A percentile compares a stretch with the other conserved stretches of the same genome.
These are phyloP conservation scores for Arxiozyma slooffiae DNA, from an alignment of 1,139 yeast genomes.

Conservation along the genomic window DNA sequence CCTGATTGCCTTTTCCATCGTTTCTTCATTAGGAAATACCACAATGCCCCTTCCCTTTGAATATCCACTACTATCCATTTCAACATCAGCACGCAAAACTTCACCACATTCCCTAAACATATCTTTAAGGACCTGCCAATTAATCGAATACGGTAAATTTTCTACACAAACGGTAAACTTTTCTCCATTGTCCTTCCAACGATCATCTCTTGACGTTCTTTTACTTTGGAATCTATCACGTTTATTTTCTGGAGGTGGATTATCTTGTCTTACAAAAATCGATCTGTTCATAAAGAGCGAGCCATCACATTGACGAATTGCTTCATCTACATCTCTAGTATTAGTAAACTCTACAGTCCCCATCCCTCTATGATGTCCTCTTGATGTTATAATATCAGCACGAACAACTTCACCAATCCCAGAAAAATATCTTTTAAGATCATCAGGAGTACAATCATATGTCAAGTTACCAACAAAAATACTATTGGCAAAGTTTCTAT, in stretches of 20 bases:
- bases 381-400: constrained; percentile 77
- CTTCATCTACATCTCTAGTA: constrained; percentile 60
- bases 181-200: constrained; percentile 5
- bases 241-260: constrained; percentile 54
- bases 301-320: constrained; percentile 66
- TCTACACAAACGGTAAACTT: constrained; percentile 53
- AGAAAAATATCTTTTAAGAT: constrained; percentile 50
- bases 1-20: constrained; percentile 52
- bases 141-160: constrained; percentile 68
- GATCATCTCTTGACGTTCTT: neutral
- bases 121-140: constrained; percentile 83
- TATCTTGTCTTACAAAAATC: constrained; percentile 84
- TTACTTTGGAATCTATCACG: constrained; percentile 6
- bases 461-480: constrained; percentile 70
- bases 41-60: constrained; percentile 84
- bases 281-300: constrained; percentile 64
- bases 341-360: constrained; percentile 81
- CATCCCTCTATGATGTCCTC: constrained; percentile 85
- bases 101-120: constrained; percentile 69
- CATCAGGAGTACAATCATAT: constrained; percentile 50
- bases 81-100: constrained; percentile 73
- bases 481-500: constrained; percentile 61
- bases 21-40: constrained; percentile 47
- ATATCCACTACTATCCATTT: constrained; percentile 56
- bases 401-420: constrained; percentile 64